These are phyloP conservation scores for Phlebopus sp. DNA, from an alignment of 1,284 basidiomycete genomes.

Conservation along the genomic window DNA sequence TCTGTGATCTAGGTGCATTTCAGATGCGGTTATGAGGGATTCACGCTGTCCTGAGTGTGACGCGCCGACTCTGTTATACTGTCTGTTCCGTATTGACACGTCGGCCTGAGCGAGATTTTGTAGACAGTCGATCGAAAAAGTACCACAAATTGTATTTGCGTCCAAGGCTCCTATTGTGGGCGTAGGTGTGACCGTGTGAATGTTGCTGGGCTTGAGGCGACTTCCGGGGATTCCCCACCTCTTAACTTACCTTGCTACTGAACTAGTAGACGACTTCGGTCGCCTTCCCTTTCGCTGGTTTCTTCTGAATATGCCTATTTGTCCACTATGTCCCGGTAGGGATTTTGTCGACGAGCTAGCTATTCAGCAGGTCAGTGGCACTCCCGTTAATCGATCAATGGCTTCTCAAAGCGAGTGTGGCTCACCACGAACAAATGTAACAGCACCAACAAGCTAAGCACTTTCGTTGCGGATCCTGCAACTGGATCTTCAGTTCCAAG, in stretches of 20 bases:
- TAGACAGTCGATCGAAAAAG: neutral
- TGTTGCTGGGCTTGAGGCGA: too few species aligned
- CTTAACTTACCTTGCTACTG: too few species aligned
- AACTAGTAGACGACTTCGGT: neutral
- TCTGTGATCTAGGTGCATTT: conserved; percentile 26
- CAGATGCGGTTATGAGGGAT: conserved; percentile 29
- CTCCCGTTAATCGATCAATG: neutral
- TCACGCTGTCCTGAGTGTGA: conserved; percentile 31
- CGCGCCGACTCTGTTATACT: conserved; percentile 31
- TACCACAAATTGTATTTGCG: too few species aligned
- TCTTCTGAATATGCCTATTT: conserved; percentile 15
- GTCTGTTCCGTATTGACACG: conserved; percentile 33
- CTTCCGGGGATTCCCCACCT: too few species aligned
- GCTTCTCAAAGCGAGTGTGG: neutral
- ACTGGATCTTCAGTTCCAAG: neutral
- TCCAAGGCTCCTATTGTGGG: too few species aligned
- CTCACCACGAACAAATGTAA: neutral
- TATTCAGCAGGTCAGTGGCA: conserved; percentile 18
- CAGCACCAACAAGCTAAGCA: conserved; percentile 18
- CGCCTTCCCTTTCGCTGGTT: neutral
- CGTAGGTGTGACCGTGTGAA: too few species aligned
- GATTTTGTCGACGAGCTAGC: conserved; percentile 10
- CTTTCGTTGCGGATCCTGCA: conserved; percentile 1
- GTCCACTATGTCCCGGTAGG: conserved; percentile 17
- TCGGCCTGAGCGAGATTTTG: conserved; percentile 17